Evolutionary conservation across 176 grass and related monocot genomes (phyloP).

Genomic region (Bromus sterilis): DNA sequence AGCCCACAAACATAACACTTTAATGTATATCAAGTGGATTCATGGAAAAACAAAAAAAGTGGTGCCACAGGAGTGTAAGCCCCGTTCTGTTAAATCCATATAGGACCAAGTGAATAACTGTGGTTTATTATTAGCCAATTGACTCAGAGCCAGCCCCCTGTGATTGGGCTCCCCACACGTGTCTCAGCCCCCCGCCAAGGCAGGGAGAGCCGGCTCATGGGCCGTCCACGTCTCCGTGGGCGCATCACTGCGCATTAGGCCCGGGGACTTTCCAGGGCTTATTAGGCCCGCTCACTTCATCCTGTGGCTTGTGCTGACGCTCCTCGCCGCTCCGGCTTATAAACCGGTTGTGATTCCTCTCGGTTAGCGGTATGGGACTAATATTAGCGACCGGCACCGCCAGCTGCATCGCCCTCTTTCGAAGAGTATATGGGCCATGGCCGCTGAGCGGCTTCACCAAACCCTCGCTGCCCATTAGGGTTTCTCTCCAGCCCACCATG

Average conservation of each 20-base stretch:
- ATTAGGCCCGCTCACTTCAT: constrained; percentile 44
- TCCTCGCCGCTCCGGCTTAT: background rate
- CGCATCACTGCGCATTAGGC: constrained; percentile 15
- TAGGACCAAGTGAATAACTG: constrained; percentile 39
- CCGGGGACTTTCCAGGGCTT: constrained; percentile 34
- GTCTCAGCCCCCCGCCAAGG: constrained; percentile 31
- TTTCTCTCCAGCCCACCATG: background rate
- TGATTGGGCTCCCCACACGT: constrained; percentile 26
- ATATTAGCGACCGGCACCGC: background rate
- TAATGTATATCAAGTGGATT: too few relatives aligned
- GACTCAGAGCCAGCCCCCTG: constrained; percentile 16
- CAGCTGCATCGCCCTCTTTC: background rate
- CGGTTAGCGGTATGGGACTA: constrained; percentile 4
- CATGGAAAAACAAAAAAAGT: constrained; percentile 8
- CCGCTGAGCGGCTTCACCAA: background rate
- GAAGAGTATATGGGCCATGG: background rate
- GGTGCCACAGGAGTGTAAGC: constrained; percentile 37
- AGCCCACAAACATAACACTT: too few relatives aligned
- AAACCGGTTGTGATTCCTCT: rapidly evolving
- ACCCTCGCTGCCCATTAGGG: constrained; percentile 11
- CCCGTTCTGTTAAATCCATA: constrained; percentile 33
- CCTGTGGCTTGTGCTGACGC: rapidly evolving
- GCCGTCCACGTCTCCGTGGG: constrained; percentile 32
- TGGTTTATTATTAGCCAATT: constrained; percentile 12
- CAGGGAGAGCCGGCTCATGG: constrained; percentile 10